A percentile compares a stretch with the other conserved stretches of the same genome.
Conservation (phyloP, 192 early-diverging fungal species). For the Coemansia sp. region DNA sequence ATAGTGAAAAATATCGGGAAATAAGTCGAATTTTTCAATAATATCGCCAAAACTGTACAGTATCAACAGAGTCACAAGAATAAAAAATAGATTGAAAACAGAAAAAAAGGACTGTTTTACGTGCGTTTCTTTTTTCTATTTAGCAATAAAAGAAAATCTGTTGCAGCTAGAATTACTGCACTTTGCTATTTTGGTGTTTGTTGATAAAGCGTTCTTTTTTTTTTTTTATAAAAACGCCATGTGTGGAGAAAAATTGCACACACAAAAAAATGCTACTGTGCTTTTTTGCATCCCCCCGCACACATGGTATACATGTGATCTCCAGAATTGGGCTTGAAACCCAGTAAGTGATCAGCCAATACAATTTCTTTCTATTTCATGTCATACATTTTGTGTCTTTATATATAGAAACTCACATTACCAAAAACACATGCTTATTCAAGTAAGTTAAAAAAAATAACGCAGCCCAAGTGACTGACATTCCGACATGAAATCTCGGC, state of each 20-base stretch:
- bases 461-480: background rate
- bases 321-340: background rate
- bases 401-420: slow-evolving; percentile 6
- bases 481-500: background rate
- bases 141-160: background rate
- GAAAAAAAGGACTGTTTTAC: background rate
- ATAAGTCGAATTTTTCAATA: background rate
- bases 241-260: background rate
- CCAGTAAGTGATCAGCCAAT: background rate
- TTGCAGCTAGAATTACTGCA: background rate
- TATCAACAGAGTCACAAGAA: background rate
- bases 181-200: background rate
- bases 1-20: background rate
- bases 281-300: background rate
- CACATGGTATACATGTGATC: background rate
- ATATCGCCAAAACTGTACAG: background rate
- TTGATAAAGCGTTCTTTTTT: background rate
- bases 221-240: background rate
- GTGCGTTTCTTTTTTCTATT: background rate
- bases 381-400: background rate
- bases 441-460: background rate
- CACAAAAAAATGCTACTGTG: background rate
- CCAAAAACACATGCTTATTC: background rate
- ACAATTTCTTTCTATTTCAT: background rate
- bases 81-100: background rate